Base-by-base conservation (phyloP, 805 yeast species). In the Yamadazyma sp. region DNA sequence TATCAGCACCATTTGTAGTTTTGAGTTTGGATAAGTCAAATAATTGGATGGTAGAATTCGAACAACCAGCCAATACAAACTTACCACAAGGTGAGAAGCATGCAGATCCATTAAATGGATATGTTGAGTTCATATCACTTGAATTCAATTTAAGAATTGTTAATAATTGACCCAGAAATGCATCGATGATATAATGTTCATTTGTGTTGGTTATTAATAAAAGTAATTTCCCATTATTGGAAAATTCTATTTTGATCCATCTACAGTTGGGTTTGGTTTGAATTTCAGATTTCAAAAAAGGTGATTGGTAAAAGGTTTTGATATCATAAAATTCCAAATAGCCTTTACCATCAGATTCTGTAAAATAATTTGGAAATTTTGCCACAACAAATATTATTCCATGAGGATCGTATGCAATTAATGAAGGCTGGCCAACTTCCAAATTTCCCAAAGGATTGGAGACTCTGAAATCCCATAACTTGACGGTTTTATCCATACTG, bases 381-480 rank as follows among this genome's bases (percentile, higher is more conserved):
- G 57, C 88, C 10, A 83, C 71, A 0, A 86, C 96, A 58, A 87
- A 80, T 0, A 89, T 83, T 7, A 80, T 62, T 1, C 96, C 96
- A 24, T 84, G 75, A 1, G 96, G 93, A 59, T 91, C 98, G 47
- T 79, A 76, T 0, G 93, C 84, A 9, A 82, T 66, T 18, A 78
- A 58, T 4, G 72, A 60, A 7, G 85, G 79, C 10, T 70, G 67
- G 11, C 77, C 73, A 23, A 75, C 68, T 15, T 75, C 76, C 7
- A 67, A 20, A 42, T 47, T 65, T 0, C 94, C 93, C 39, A 76
- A 80, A 13, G 83, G 75, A 38, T 75, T 70, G 1, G 85, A 67
- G 0, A 82, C 68, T 45, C 91, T 66, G 17, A 84, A 55, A 59
- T 93, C 98, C 98, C 98, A 93, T 5, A 85, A 47, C 44, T 93